These are phyloP conservation scores for Candida namnaoensis DNA, from an alignment of 805 yeast genomes.

Conservation along the genomic window DNA sequence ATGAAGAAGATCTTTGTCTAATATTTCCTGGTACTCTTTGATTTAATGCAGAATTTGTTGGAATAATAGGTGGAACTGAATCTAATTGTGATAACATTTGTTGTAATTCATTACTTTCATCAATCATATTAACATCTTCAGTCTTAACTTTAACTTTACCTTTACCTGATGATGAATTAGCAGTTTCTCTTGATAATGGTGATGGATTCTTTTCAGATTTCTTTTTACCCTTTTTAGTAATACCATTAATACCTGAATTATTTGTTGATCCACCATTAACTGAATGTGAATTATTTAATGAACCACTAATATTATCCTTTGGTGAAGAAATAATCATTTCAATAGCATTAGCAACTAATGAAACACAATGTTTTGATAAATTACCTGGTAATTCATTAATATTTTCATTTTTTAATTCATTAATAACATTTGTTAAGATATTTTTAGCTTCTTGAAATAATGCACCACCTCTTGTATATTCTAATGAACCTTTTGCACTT, in stretches of 20 bases:
- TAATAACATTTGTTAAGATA: slow-evolving; percentile 40
- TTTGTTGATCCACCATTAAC: too few species aligned
- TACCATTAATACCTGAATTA: too few species aligned
- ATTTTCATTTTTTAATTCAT: slow-evolving; percentile 43
- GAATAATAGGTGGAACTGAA: slow-evolving; percentile 16
- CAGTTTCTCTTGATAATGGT: not conserved
- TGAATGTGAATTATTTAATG: too few species aligned
- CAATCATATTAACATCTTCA: not conserved
- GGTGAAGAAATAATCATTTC: slow-evolving; percentile 53
- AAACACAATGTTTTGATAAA: slow-evolving; percentile 46
- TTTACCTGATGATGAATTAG: not conserved
- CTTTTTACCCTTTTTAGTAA: not conserved
- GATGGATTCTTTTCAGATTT: not conserved
- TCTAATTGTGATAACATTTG: slow-evolving; percentile 19
- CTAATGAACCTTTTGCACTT: slow-evolving; percentile 71
- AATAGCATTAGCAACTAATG: slow-evolving; percentile 48
- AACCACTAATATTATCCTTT: slow-evolving; percentile 11
- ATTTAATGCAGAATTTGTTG: slow-evolving; percentile 3
- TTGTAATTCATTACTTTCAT: slow-evolving; percentile 6
- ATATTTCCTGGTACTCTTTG: slow-evolving; percentile 4
- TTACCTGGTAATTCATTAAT: slow-evolving; percentile 51
- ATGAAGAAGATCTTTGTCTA: slow-evolving; percentile 6
- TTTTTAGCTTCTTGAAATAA: slow-evolving; percentile 61
- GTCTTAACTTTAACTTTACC: not conserved
- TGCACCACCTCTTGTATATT: slow-evolving; percentile 78